Base-by-base conservation (phyloP, 441 rosid species). In the Dalechampia spathulata region DNA sequence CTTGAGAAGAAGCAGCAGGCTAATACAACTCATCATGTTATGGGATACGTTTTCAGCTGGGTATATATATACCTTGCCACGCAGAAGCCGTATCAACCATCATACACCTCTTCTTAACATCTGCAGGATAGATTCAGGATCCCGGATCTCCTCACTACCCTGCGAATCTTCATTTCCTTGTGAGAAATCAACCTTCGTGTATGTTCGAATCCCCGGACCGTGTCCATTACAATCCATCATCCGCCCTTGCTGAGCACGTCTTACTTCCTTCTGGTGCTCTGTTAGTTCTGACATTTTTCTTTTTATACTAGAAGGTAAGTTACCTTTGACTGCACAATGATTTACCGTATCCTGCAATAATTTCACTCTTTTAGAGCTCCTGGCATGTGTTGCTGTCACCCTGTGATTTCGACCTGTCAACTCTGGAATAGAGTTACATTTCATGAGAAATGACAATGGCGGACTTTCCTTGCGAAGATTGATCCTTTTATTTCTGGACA, bases 181-280 rank as follows among this genome's bases (percentile, higher is more conserved):
- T 0, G 84, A 79, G 58, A 77, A 82, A 65, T 76, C 87, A 17
- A 72, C 52, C 26, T 27, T 59, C 0, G 87, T 76, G 30, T 78
- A 76, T 44, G 82, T 81, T 27, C 64, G 67, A 41, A 79, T 44
- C 36, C 88, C 81, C 0, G 81, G 81, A 43, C 83, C 83, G 6
- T 73, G 85, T 14, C 77, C 76, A 17, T 62, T 57, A 25, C 83
- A 72, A 47, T 72, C 80, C 74, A 66, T 66, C 56, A 51, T 68
- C 54, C 71, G 67, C 60, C 80, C 83, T 63, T 74, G 77, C 44
- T 79, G 85, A 0, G 82, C 82, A 25, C 74, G 66, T 53, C 83
- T 75, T 13, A 78, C 85, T 67, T 80, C 80, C 56, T 70, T 78
- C 45, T 76, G 82, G 73, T 77, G 83, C 66, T 74, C 83, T 0